These are phyloP conservation scores for Penicillium dipodomyicola DNA, from an alignment of 495 filamentous ascomycete species.

Conservation along the genomic window DNA sequence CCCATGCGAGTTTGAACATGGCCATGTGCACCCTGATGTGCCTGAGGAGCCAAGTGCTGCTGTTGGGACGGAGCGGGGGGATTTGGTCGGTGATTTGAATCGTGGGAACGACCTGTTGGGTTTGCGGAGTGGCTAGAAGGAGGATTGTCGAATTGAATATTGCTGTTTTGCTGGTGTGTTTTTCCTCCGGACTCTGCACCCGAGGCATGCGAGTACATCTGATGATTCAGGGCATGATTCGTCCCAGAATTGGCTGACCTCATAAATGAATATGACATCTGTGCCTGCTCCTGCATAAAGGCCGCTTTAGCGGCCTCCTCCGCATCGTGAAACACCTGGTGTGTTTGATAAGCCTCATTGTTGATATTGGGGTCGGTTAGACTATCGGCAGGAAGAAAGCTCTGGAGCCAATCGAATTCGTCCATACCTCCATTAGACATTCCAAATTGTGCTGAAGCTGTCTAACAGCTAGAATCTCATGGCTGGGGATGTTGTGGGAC, in stretches of 20 bases:
- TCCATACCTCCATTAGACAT: not conserved
- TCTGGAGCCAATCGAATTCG: constrained; percentile 10
- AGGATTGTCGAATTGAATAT: not conserved
- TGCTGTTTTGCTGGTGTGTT: not conserved
- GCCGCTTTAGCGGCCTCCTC: constrained; percentile 5
- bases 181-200: not conserved
- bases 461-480: not conserved
- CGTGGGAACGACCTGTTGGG: not conserved
- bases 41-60: not conserved
- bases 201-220: not conserved
- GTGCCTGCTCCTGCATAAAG: not conserved
- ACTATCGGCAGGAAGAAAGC: not conserved
- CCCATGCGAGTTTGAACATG: not conserved
- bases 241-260: not conserved
- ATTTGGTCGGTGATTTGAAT: not conserved
- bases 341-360: not conserved
- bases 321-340: constrained; percentile 12
- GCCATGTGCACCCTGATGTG: not conserved
- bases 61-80: not conserved
- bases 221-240: not conserved
- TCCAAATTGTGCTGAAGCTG: not conserved
- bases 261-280: not conserved
- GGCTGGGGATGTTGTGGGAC: not conserved
- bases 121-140: not conserved
- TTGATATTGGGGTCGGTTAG: not conserved